Base-by-base conservation (phyloP, 2,329 filamentous ascomycete genomes). In the Penicillium palitans region DNA sequence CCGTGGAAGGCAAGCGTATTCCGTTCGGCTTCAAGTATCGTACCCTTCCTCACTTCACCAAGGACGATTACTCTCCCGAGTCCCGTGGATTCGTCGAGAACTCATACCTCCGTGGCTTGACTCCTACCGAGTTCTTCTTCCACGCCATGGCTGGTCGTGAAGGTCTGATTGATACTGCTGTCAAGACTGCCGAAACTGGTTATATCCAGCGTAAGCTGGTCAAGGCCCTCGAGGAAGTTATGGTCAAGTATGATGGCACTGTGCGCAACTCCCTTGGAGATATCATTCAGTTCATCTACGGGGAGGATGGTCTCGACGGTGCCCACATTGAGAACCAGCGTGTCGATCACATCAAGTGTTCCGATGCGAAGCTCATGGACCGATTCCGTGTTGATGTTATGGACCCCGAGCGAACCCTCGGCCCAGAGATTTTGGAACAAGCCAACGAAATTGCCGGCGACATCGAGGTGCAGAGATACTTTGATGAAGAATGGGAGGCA, bases 121-220 rank as follows among this genome's bases (percentile, higher is more conserved):
- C 96, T 0, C 95, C 95, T 0, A 89, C 90, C 0, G 95, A 99
- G 68, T 99, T 99, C 80, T 99, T 97, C 81, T 99, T 99, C 84
- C 95, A 99, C 84, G 95, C 95, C 72, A 99, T 99, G 95, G 95
- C 95, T 83, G 95, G 95, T 91, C 88, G 95, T 81, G 95, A 99
- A 79, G 95, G 95, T 96, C 84, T 99, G 55, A 99, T 99, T 69
- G 95, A 99, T 84, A 99, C 95, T 52, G 95, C 95, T 66, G 96
- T 99, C 79, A 99, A 99, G 84, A 99, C 95, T 65, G 95, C 95
- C 21, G 96, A 99, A 78, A 99, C 96, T 58, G 95, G 95, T 79
- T 99, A 99, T 76, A 99, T 99, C 65, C 96, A 99, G 78, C 91
- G 95, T 79, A 92, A 96, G 82, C 84, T 99, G 46, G 95, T 99